Conservation (phyloP, 1,284 basidiomycete genomes). For the Kwoniella shivajii region DNA sequence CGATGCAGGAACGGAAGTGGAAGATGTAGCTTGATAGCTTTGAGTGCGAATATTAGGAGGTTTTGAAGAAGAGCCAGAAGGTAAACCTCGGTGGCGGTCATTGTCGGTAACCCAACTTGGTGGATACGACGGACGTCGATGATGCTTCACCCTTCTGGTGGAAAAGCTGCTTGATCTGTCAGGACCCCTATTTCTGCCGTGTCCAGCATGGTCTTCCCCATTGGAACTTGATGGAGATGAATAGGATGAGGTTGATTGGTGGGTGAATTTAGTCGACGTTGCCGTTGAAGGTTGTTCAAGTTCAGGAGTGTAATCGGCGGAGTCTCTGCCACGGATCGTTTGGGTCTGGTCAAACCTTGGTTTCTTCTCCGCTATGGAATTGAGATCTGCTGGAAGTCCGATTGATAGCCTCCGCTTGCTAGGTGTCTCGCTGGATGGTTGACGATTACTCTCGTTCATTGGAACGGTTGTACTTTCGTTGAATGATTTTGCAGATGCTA, state of each 20-base stretch:
- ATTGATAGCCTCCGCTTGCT: constrained; percentile 15
- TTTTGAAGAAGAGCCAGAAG: constrained; percentile 5
- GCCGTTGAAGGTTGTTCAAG: constrained; percentile 12
- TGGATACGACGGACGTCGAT: constrained; percentile 9
- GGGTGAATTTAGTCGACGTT: constrained; percentile 18
- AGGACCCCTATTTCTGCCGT: not conserved
- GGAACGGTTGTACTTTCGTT: not conserved
- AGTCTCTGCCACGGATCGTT: not conserved
- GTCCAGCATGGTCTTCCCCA: constrained; percentile 4
- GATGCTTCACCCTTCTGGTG: no score
- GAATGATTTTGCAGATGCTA: no score
- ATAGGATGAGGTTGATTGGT: constrained; percentile 11
- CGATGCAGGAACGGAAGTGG: constrained; percentile 13
- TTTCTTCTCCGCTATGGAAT: constrained; percentile 9
- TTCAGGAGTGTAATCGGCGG: not conserved
- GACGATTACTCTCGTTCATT: not conserved
- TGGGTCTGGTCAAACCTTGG: not conserved
- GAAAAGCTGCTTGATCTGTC: not conserved
- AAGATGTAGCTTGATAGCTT: not conserved
- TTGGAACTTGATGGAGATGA: constrained; percentile 15
- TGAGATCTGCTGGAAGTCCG: not conserved
- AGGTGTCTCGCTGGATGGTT: constrained; percentile 4
- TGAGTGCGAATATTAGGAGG: not conserved
- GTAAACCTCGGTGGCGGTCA: not conserved
- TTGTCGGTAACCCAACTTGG: constrained; percentile 3